These are phyloP conservation scores for Aureobasidium sp. DNA, from an alignment of 2,329 filamentous ascomycete genomes.

Conservation along the genomic window DNA sequence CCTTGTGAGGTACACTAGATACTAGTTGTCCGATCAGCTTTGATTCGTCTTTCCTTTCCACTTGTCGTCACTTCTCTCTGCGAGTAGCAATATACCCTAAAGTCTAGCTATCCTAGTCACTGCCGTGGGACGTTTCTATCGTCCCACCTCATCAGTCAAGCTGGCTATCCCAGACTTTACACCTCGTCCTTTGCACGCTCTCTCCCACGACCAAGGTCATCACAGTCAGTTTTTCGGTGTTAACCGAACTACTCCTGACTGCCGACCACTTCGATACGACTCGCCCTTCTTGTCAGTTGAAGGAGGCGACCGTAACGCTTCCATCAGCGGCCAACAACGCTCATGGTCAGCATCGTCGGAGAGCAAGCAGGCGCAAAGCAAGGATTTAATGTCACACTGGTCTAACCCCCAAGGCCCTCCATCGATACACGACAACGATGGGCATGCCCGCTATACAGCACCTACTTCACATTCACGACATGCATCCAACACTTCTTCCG, in stretches of 20 bases:
- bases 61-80: neutral
- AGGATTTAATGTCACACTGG: conserved; percentile 29
- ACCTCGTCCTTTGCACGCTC: conserved; percentile 13
- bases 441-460: neutral
- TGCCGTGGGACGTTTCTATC: conserved; percentile 5
- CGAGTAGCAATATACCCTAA: neutral
- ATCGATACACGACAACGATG: conserved; percentile 16
- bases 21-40: neutral
- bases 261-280: conserved; percentile 11
- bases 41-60: neutral
- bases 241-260: neutral
- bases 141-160: conserved; percentile 14
- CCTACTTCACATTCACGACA: conserved; percentile 3
- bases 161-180: conserved; percentile 17
- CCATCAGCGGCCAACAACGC: conserved; percentile 16
- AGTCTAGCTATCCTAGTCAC: neutral
- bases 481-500: conserved; percentile 2
- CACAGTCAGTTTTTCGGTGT: conserved; percentile 3
- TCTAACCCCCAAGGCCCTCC: conserved; percentile 18
- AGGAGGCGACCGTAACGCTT: conserved; percentile 4
- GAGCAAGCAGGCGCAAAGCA: conserved; percentile 20
- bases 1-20: neutral
- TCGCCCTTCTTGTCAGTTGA: conserved; percentile 13
- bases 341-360: conserved; percentile 24
- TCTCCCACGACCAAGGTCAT: conserved; percentile 12